Base-by-base conservation (phyloP, 2,329 filamentous ascomycete species). In the Diaporthe capsici region DNA sequence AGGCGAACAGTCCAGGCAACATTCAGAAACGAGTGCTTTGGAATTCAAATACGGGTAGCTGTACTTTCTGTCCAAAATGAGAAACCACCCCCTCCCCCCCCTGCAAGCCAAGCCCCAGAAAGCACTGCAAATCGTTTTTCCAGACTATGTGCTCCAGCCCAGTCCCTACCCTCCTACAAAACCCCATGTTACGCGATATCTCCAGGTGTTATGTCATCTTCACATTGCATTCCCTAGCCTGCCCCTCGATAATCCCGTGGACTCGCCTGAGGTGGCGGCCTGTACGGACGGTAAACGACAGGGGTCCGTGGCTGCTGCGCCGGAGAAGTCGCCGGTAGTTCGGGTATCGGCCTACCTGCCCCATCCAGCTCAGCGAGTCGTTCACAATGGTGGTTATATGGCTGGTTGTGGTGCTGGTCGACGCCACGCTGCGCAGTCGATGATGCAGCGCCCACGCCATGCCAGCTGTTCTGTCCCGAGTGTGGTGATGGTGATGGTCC, bases 291-390 rank as follows among this genome's bases (percentile, higher is more conserved):
- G 47, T 71, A 76, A 17, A 31, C 39, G 28, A 47, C 51, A 13
- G 72, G 44, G 20, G 42, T 34, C 6, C 55, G 58, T n/a, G 47
- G 9, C 42, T 60, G 9, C 42, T 60, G 42, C 31, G 20, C 25
- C 42, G 70, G n/a, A 17, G 58, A 28, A 47, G 25, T 22, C 12
- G n/a, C 49, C 53, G 67, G 57, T n/a, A 67, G 25, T 53, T 75
- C 75, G 39, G 67, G n/a, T 44, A 51, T 57, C 34, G 73, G 58
- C 28, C 47, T 60, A 4, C 25, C 44, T 51, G 49, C 65, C n/a
- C 68, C 75, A 25, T 76, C 75, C 31, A 73, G 75, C 63, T 76
- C 75, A 39, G 73, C 60, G 7, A 65, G 34, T 6, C n/a, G 63
- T 22, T 60, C 57, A 15, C 34, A 13, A 53, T 73, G n/a, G n/a